Evolutionary conservation across 2,329 filamentous ascomycete genomes (phyloP), one percentile per base, ranked within the genome.

Genomic region (Talaromyces sp.): DNA sequence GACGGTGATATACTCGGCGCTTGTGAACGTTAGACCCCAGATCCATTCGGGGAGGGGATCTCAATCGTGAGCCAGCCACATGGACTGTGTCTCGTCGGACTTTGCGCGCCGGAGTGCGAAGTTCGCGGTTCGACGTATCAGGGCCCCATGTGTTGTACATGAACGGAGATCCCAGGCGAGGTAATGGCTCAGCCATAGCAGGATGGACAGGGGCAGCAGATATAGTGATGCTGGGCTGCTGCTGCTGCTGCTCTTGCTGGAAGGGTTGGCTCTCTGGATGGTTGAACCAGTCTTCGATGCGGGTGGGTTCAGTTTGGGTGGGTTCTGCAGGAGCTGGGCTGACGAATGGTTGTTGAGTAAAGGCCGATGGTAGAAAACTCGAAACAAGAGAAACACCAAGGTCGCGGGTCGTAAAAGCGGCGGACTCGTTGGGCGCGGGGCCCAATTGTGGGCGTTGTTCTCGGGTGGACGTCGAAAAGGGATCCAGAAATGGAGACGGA

Each of bases 1-100:
- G 71, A 61, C 80, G 80, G 61, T 81, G 78, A 46, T 81, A 77
- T 62, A 84, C 84, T 59, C 85, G 82, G 61, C 85, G 81, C 69
- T 86, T 85, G 66, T 83, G 79, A 2, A 79, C 77, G 54, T 80
- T 81, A 9, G 80, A 77, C 31, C 81, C 77, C 3, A 83, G 78
- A 60, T 85, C 81, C 61, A 85, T 73, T 62, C 82, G 81, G 50
- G 85, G 78, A 17, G 84, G 83, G 3, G 84, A 83, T 57, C 76
- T 74, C 26, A 79, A 62, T 57, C 76, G 72, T 35, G 73, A 73
- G 29, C 75, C 75, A 14, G 76, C 75, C 11, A 74, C 74, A 67
- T 79, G 77, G 9, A 80, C 72, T 2, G 78, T 80, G 56, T 77
- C 77, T 41, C 75, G 75, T 48, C 75, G 52, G 17, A 69, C 51